Conservation (phyloP, 129 eudicot genomes). For the Flaveria linearis region DNA sequence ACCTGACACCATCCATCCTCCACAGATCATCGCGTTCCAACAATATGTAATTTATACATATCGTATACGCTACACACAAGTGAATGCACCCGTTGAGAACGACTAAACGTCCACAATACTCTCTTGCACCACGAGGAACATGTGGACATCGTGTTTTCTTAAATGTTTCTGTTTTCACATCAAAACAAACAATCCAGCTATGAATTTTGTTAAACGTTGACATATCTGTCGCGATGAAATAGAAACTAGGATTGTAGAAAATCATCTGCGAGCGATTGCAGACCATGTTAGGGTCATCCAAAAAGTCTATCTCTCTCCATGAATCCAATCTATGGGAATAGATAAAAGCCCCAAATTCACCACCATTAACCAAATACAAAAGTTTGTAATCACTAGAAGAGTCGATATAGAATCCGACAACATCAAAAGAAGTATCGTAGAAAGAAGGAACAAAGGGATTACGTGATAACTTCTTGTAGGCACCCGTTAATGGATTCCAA, state of each 20-base stretch:
- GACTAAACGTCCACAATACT: neutral
- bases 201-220: neutral
- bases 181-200: neutral
- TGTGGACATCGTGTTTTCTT: neutral
- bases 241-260: neutral
- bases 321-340: constrained; percentile 8
- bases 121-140: neutral
- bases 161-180: neutral
- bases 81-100: neutral
- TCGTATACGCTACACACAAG: neutral
- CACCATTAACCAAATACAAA: neutral
- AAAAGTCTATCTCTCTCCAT: neutral
- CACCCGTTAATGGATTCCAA: constrained; percentile 13
- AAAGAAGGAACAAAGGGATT: neutral
- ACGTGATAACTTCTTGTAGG: neutral
- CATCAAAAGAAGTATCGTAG: neutral
- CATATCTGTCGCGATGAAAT: neutral
- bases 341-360: neutral
- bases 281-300: neutral
- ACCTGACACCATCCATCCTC: neutral
- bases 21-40: neutral
- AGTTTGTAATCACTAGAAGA: constrained; percentile 19
- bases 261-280: neutral
- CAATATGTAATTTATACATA: neutral
- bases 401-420: neutral